phyloP scores from a whole-genome alignment of 306 rosid genomes.

The Quercus robur region DNA sequence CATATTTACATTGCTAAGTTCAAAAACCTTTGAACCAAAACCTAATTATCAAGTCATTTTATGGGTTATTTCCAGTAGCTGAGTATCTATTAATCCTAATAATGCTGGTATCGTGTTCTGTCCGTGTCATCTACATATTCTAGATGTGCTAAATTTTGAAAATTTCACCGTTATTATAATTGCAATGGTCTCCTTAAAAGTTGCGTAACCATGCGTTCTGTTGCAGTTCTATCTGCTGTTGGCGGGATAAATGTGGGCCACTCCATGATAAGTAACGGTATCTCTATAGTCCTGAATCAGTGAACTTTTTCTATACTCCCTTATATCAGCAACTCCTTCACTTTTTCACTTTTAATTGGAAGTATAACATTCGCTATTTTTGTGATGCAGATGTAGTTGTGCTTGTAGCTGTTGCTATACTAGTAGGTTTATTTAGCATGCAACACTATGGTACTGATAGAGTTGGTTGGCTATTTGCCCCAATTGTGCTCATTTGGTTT shows the following conservation, averaged over 20 bases:
- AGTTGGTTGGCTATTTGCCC: conserved; percentile 99
- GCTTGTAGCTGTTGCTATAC: conserved; percentile 77
- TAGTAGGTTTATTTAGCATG: conserved; percentile 86
- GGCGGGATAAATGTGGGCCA: conserved; percentile 92
- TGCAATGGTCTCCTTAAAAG: neutral
- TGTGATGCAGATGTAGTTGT: conserved; percentile 70
- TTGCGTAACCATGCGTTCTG: conserved; percentile 25
- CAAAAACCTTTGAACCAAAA: neutral
- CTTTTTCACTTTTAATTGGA: conserved; percentile 1
- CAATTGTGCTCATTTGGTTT: conserved; percentile 92
- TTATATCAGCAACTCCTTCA: neutral
- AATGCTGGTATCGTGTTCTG: neutral
- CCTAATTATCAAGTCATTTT: no score
- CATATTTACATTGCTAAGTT: neutral
- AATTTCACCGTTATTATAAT: neutral
- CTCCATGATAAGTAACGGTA: conserved; percentile 62
- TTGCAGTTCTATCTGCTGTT: conserved; percentile 86
- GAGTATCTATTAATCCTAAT: neutral
- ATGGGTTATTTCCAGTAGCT: neutral
- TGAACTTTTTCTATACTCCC: conserved; percentile 10
- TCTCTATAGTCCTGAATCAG: conserved; percentile 23
- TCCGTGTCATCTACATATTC: neutral
- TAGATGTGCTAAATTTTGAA: neutral
- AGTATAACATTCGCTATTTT: conserved; percentile 15
- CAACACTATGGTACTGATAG: conserved; percentile 95